Conservation (phyloP, 139 green algal species). For the Picochlorum sp. region DNA sequence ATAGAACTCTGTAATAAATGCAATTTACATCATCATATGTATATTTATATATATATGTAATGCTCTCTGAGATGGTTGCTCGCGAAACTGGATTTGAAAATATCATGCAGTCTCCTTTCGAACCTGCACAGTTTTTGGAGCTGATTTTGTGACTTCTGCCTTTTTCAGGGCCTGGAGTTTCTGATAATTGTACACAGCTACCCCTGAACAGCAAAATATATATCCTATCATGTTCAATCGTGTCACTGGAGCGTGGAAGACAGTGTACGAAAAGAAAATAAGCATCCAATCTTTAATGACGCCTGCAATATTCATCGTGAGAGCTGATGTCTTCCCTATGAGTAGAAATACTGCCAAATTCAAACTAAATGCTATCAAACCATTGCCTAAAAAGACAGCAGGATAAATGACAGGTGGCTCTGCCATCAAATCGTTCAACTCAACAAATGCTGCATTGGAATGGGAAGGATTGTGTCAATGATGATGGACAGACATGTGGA, state of each 20-base stretch:
- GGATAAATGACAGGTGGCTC: constrained; percentile 24
- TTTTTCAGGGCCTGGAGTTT: constrained; percentile 28
- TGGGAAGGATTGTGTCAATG: background rate
- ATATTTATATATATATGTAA: too few species aligned
- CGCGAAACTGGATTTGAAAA: background rate
- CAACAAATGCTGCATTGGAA: constrained; percentile 8
- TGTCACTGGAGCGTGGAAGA: constrained; percentile 85
- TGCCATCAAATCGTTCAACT: constrained; percentile 13
- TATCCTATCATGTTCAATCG: constrained; percentile 78
- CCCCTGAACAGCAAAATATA: constrained; percentile 43
- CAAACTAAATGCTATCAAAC: constrained; percentile 69
- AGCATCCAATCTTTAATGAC: constrained; percentile 92
- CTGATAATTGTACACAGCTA: constrained; percentile 35
- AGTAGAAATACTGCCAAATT: constrained; percentile 80
- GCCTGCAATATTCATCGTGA: constrained; percentile 96
- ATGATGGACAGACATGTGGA: background rate
- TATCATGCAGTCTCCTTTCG: background rate
- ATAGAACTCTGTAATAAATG: too few species aligned
- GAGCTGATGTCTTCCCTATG: constrained; percentile 86
- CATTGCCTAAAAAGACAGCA: constrained; percentile 73
- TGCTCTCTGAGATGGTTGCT: background rate
- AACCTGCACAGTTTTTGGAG: constrained; percentile 1
- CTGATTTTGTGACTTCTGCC: constrained; percentile 11
- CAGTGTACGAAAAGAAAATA: constrained; percentile 79
- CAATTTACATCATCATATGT: too few species aligned